Conservation (phyloP, 164 flowering plant genomes). For the Vitis labrusca region DNA sequence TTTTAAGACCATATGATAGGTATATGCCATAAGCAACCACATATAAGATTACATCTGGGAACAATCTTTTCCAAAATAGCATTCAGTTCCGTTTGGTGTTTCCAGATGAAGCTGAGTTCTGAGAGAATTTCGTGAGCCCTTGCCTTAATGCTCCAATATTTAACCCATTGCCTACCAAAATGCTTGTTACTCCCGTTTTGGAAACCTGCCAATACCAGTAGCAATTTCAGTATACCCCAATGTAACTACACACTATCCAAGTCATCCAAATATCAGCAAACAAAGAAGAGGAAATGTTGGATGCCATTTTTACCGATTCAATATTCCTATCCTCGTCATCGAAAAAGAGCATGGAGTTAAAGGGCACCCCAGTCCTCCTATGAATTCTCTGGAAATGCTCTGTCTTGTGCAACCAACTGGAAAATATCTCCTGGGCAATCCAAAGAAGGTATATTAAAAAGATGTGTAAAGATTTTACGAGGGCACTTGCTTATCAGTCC, state of each 20-base stretch:
- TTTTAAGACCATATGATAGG: too few relatives aligned
- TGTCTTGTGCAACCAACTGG: conserved; percentile 92
- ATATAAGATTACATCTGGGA: too few relatives aligned
- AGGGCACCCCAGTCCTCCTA: conserved; percentile 73
- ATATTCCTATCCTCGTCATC: conserved; percentile 92
- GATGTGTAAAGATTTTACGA: too few relatives aligned
- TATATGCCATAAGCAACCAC: too few relatives aligned
- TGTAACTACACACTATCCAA: not conserved
- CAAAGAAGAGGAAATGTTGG: not conserved
- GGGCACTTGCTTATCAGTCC: too few relatives aligned
- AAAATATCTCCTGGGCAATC: conserved; percentile 76
- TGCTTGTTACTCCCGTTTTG: conserved; percentile 87
- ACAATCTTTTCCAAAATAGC: too few relatives aligned
- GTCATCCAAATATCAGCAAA: not conserved
- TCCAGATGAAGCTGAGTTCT: conserved; percentile 30
- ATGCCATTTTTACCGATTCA: conserved; percentile 50
- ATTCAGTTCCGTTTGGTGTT: conserved; percentile 14
- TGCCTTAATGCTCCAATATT: conserved; percentile 68
- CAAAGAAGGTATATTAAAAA: not conserved
- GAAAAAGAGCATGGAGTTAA: conserved; percentile 84
- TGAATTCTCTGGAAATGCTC: conserved; percentile 77
- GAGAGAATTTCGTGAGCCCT: conserved; percentile 57
- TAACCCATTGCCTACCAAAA: conserved; percentile 74
- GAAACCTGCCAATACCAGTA: conserved; percentile 51
- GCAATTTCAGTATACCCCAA: not conserved